phyloP scores from a whole-genome alignment of 2,329 filamentous ascomycete genomes.

The Botrytis squamosa region DNA sequence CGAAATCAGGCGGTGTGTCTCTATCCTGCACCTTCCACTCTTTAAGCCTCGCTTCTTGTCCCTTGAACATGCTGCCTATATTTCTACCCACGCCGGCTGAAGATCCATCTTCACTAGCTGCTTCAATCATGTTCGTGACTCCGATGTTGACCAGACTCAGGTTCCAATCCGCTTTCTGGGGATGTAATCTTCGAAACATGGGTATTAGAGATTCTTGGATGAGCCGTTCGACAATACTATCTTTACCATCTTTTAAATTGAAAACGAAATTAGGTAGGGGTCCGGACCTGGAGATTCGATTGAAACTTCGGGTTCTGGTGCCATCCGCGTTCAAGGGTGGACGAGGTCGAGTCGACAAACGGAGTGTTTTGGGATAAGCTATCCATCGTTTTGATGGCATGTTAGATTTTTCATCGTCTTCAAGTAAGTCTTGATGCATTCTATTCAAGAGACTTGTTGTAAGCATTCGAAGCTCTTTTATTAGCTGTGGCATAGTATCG shows the following conservation, averaged over 20 bases:
- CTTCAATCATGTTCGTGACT: conserved; percentile 76
- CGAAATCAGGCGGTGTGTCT: conserved; percentile 38
- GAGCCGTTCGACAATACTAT: conserved; percentile 64
- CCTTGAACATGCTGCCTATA: conserved; percentile 79
- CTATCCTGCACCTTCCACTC: conserved; percentile 61
- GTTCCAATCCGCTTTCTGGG: conserved; percentile 66
- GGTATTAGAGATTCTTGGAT: conserved; percentile 66
- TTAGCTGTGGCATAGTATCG: conserved; percentile 61
- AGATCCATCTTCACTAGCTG: conserved; percentile 45
- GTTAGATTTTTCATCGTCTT: conserved; percentile 37
- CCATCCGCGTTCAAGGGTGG: conserved; percentile 52
- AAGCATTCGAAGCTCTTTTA: conserved; percentile 66
- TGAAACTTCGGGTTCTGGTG: conserved; percentile 57
- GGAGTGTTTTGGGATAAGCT: conserved; percentile 76
- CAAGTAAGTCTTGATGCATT: conserved; percentile 75
- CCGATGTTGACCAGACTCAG: conserved; percentile 83
- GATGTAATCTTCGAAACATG: conserved; percentile 73
- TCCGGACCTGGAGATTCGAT: conserved; percentile 72
- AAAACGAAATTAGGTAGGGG: conserved; percentile 75
- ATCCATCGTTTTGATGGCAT: conserved; percentile 56
- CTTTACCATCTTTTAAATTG: conserved; percentile 55
- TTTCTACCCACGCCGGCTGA: conserved; percentile 57
- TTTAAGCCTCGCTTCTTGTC: conserved; percentile 66
- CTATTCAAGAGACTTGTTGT: conserved; percentile 69
- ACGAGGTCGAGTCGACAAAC: conserved; percentile 72